Percentiles rank a stretch among this genome's conserved stretches.
phyloP scores from a whole-genome alignment of 192 early-diverging fungal genomes.

The Physocladia obscura region DNA sequence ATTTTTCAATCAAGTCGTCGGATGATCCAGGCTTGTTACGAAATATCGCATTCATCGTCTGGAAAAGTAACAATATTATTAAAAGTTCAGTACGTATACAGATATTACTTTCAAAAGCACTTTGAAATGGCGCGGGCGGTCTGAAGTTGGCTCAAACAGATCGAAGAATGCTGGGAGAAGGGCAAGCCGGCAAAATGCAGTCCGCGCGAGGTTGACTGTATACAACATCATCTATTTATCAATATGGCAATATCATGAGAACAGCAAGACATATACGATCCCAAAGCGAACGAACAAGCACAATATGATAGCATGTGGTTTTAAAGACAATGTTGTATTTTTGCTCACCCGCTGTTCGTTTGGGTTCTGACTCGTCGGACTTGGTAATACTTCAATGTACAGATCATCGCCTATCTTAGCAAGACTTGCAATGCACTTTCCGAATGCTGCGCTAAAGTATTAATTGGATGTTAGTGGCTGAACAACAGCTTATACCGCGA shows the following conservation, averaged over 20 bases:
- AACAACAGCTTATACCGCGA: too few relatives aligned
- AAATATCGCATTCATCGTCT: slow-evolving; percentile 43
- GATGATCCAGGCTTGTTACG: slow-evolving; percentile 11
- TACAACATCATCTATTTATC: slow-evolving; percentile 41
- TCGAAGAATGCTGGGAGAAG: slow-evolving; percentile 68
- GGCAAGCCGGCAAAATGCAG: slow-evolving; percentile 59
- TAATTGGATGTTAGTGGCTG: too few relatives aligned
- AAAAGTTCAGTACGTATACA: too few relatives aligned
- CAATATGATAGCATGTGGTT: background rate
- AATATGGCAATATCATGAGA: background rate
- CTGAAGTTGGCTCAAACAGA: slow-evolving; percentile 41
- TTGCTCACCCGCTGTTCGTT: background rate
- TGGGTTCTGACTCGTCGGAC: slow-evolving; percentile 35
- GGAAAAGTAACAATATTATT: too few relatives aligned
- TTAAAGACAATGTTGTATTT: background rate
- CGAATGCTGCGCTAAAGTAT: too few relatives aligned
- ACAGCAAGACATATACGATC: background rate
- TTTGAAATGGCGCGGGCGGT: slow-evolving; percentile 30
- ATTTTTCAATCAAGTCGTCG: slow-evolving; percentile 40
- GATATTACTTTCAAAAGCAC: slow-evolving; percentile 45
- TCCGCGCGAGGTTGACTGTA: slow-evolving; percentile 68
- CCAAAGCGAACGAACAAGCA: background rate
- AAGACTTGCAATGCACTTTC: slow-evolving; percentile 12
- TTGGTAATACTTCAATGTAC: slow-evolving; percentile 55
- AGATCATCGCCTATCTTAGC: slow-evolving; percentile 58